Evolutionary conservation across 2,329 filamentous ascomycete genomes (phyloP), one percentile per base, ranked within the genome.

Genomic region (Epichloe sp.): DNA sequence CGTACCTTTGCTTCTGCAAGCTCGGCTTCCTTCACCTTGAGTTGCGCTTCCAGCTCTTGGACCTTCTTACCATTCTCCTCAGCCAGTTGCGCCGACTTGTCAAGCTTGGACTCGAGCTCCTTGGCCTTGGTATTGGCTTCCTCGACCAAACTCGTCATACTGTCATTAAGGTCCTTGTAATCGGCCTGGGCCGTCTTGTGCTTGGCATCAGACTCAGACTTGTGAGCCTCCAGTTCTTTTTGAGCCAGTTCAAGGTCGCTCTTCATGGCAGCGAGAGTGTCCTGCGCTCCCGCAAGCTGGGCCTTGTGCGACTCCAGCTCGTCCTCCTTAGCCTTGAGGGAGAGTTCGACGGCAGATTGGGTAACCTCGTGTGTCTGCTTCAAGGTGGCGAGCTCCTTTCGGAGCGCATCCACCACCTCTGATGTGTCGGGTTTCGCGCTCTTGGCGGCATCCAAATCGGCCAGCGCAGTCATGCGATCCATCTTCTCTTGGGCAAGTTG

Each of bases 21-120:
- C 65, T 83, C 79, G 41, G 79, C 79, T 42, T 83, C 78, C 68
- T 78, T 81, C 49, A 83, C 76, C 68, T 77, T 80, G 56, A 79
- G 67, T 60, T 76, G 76, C 37, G 77, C 75, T 57, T 75, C 70
- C 60, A 76, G 61, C 57, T 77, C 71, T 50, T 72, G 71, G 34
- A 72, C 60, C 64, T 69, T 73, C 64, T 68, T 73, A 55, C 69
- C 68, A 50, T 68, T 69, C 53, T 78, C 73, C 54, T 72, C 69
- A 1, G 76, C 63, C 60, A 73, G 68, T 56, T 67, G 63, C 12
- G 65, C 66, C 50, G 75, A 62, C 37, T 71, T 71, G 14, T 74
- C 68, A 44, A 77, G 66, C 65, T 74, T 70, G 51, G 71, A 67
- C 62, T 78, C 72, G 44, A 72, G 67, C 17, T 70, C 70, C 71